These are phyloP conservation scores for Xerocomus nothofagi DNA, from an alignment of 1,284 basidiomycete species.

Conservation along the genomic window DNA sequence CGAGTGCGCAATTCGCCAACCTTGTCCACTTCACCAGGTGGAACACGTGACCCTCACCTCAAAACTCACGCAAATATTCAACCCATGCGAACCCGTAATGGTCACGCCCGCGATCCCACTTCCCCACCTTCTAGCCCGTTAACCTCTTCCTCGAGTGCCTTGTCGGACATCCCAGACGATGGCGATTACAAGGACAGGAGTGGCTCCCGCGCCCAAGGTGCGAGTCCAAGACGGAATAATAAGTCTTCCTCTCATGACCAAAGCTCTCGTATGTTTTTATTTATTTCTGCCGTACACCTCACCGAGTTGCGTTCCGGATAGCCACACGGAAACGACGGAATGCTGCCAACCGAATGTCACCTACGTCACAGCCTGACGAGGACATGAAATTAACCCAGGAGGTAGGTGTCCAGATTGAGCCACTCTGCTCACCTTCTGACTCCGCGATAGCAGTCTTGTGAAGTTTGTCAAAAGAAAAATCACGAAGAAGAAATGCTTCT, in stretches of 20 bases:
- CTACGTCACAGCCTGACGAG: slow-evolving; percentile 47
- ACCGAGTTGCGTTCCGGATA: slow-evolving; percentile 17
- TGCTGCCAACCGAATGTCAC: slow-evolving; percentile 34
- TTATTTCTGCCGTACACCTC: slow-evolving; percentile 16
- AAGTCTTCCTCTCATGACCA: slow-evolving; percentile 47
- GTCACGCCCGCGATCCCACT: slow-evolving; percentile 39
- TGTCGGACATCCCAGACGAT: slow-evolving; percentile 78
- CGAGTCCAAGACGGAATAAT: slow-evolving; percentile 43
- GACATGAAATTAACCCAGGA: slow-evolving; percentile 48
- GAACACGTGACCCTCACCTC: slow-evolving; percentile 40
- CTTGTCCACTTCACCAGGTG: slow-evolving; percentile 42
- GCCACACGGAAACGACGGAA: slow-evolving; percentile 38
- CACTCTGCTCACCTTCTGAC: slow-evolving; percentile 20
- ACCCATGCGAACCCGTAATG: slow-evolving; percentile 40
- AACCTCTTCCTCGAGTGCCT: slow-evolving; percentile 66
- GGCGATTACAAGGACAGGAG: slow-evolving; percentile 54
- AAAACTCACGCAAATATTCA: slow-evolving; percentile 46
- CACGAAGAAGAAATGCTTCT: slow-evolving; percentile 89
- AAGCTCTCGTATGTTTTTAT: slow-evolving; percentile 35
- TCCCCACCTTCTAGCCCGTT: slow-evolving; percentile 67
- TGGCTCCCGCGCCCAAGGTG: slow-evolving; percentile 32
- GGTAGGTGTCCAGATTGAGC: slow-evolving; percentile 39
- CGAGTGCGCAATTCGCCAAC: slow-evolving; percentile 67
- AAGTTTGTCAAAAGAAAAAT: slow-evolving; percentile 89
- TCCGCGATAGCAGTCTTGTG: slow-evolving; percentile 53